A percentile compares a stretch with the other conserved stretches of the same genome.
phyloP scores from a whole-genome alignment of 331 rosid genomes.

The Acacia pycnantha region DNA sequence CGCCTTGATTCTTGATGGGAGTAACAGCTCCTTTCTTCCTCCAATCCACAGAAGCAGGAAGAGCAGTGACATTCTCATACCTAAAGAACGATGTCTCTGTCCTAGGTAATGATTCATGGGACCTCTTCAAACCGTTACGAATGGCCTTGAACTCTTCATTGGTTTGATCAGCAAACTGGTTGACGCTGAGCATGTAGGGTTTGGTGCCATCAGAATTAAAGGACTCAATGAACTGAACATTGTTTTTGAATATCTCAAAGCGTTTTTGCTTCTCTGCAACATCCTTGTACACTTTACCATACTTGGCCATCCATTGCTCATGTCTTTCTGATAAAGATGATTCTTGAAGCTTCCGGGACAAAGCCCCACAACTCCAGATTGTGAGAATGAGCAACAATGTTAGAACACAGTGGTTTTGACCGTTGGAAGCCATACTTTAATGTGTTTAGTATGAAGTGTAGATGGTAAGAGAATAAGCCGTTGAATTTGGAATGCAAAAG shows the following conservation, averaged over 20 bases:
- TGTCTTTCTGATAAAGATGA: constrained; percentile 15
- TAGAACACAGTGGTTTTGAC: not conserved
- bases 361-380: not conserved
- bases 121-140: constrained; percentile 35
- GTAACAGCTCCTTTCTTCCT: constrained; percentile 44
- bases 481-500: not conserved
- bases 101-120: not conserved
- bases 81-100: not conserved
- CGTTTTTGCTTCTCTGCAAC: constrained; percentile 26
- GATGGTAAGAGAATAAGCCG: not conserved
- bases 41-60: constrained; percentile 44
- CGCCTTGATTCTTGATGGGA: constrained; percentile 44
- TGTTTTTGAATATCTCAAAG: constrained; percentile 27
- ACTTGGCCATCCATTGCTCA: constrained; percentile 15
- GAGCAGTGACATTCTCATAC: constrained; percentile 27
- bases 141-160: constrained; percentile 34
- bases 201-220: constrained; percentile 24
- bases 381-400: not conserved
- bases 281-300: not conserved
- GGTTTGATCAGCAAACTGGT: constrained; percentile 37
- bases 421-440: constrained; percentile 9
- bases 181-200: constrained; percentile 36
- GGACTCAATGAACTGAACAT: constrained; percentile 37
- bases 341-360: constrained; percentile 9
- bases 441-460: not conserved